phyloP scores from a whole-genome alignment of 2,329 filamentous ascomycete species.

The Cladophialophora immunda region DNA sequence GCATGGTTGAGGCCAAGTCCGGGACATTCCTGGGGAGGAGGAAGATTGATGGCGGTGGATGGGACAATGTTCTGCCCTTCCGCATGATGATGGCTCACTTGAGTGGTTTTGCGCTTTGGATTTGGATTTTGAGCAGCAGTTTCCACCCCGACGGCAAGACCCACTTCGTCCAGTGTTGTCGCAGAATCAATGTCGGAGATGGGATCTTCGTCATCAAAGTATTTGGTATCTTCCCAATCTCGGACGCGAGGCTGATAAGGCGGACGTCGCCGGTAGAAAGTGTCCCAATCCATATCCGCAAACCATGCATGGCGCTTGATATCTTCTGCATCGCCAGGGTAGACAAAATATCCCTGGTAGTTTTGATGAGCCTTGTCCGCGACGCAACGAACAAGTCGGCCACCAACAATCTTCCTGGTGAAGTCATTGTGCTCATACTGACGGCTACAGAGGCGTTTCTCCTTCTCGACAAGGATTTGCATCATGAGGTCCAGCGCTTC shows the following conservation, averaged over 20 bases:
- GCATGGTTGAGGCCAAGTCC: background rate
- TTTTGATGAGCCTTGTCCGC: conserved; percentile 47
- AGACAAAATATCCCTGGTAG: conserved; percentile 71
- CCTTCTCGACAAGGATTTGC: conserved; percentile 75
- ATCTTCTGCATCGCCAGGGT: conserved; percentile 82
- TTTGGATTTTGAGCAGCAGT: conserved; percentile 1
- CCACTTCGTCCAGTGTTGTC: conserved; percentile 46
- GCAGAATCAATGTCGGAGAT: conserved; percentile 69
- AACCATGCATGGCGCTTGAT: conserved; percentile 93
- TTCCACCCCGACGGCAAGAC: conserved; percentile 49
- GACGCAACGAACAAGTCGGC: conserved; percentile 36
- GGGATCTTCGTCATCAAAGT: conserved; percentile 84
- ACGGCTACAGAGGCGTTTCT: conserved; percentile 77
- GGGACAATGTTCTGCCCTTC: conserved; percentile 41
- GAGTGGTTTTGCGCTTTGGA: conserved; percentile 4
- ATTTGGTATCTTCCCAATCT: conserved; percentile 77
- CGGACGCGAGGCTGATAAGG: conserved; percentile 81
- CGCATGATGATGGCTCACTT: conserved; percentile 38
- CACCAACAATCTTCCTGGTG: conserved; percentile 39
- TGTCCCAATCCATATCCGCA: conserved; percentile 77
- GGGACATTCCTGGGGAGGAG: conserved; percentile 13
- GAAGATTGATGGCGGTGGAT: conserved; percentile 30
- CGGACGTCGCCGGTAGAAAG: conserved; percentile 73
- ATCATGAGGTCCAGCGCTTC: conserved; percentile 81
- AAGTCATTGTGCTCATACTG: conserved; percentile 75